phyloP scores from a whole-genome alignment of 108 stramenopile species.

The Skeletonema tropicum region DNA sequence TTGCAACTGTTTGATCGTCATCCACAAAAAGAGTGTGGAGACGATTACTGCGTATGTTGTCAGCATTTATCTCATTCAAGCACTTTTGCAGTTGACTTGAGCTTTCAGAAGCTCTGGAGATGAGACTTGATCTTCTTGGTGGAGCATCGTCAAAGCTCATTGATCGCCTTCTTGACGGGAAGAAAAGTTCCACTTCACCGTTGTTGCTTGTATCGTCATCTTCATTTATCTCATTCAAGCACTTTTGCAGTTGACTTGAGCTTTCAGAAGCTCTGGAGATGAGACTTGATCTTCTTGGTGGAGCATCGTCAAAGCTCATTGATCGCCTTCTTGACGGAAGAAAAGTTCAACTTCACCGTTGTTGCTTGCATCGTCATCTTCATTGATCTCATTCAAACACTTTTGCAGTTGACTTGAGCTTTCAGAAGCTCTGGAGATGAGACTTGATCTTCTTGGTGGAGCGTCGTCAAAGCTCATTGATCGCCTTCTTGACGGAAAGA shows the following conservation, averaged over 20 bases:
- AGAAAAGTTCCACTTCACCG: no score
- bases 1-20: neutral
- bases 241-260: neutral
- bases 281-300: neutral
- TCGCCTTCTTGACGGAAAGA: no score
- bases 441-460: no score
- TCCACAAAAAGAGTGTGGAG: neutral
- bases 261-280: neutral
- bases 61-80: no score
- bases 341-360: neutral
- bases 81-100: no score
- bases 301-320: neutral
- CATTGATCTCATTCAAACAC: no score
- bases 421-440: no score
- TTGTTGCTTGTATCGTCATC: neutral
- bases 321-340: neutral
- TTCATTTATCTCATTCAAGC: neutral
- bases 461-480: no score
- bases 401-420: no score
- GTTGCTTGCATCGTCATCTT: neutral
- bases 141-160: no score
- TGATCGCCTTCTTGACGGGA: no score
- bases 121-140: no score
- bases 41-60: neutral
- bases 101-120: neutral